Conservation (phyloP, 305 asterid genomes). For the Rubia tinctorum region DNA sequence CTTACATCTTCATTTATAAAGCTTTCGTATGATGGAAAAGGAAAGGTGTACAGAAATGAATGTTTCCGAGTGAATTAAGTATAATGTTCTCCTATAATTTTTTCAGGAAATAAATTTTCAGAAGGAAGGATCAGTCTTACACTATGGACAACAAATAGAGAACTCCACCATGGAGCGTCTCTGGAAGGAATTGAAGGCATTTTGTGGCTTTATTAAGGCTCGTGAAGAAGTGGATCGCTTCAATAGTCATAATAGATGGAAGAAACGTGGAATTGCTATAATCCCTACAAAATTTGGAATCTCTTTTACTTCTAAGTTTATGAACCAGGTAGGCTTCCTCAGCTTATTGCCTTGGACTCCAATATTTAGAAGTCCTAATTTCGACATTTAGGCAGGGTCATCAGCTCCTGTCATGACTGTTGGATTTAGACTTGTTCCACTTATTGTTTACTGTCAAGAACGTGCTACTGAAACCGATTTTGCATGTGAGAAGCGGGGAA, state of each 20-base stretch:
- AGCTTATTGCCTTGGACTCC: neutral
- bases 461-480: neutral
- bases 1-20: neutral
- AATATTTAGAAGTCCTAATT: neutral
- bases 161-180: constrained; percentile 66
- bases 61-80: neutral
- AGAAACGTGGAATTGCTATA: constrained; percentile 83
- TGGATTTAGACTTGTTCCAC: neutral
- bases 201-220: constrained; percentile 47
- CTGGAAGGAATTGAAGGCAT: constrained; percentile 73
- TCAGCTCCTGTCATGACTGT: neutral
- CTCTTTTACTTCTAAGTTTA: constrained; percentile 78
- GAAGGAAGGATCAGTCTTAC: constrained; percentile 78
- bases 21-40: neutral
- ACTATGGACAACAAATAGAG: constrained; percentile 75
- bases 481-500: neutral
- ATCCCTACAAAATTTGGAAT: constrained; percentile 94
- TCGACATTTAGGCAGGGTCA: neutral
- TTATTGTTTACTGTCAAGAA: neutral
- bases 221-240: constrained; percentile 62
- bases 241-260: constrained; percentile 75
- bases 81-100: constrained; percentile 7
- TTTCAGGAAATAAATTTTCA: constrained; percentile 86
- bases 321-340: constrained; percentile 78
- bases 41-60: neutral